phyloP scores from a whole-genome alignment of 345 rosid genomes.

The Draba incana region DNA sequence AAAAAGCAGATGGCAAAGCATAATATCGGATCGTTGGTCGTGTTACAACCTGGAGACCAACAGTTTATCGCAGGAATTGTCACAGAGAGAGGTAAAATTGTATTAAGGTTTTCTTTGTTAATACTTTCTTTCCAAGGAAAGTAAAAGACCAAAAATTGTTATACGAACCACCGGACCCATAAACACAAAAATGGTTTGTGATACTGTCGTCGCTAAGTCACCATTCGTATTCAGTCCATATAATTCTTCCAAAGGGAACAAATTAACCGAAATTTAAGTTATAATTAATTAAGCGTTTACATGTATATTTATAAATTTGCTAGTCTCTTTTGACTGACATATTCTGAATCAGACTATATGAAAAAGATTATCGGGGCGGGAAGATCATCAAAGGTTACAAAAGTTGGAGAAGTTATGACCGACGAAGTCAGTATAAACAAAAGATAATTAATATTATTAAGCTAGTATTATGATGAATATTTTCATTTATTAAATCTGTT shows the following conservation, averaged over 20 bases:
- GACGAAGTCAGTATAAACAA: constrained; percentile 54
- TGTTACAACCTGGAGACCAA: constrained; percentile 78
- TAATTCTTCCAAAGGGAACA: too few species aligned
- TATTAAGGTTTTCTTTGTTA: background rate
- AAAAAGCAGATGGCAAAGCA: constrained; percentile 77
- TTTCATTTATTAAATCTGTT: background rate
- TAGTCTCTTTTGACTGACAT: background rate
- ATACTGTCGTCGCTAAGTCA: too few species aligned
- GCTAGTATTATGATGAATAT: background rate
- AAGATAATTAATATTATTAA: background rate
- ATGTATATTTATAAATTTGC: background rate
- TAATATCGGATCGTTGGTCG: constrained; percentile 84
- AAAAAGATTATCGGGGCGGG: constrained; percentile 70
- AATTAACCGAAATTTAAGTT: background rate
- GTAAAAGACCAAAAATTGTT: background rate
- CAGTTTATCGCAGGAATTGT: constrained; percentile 78
- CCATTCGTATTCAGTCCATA: too few species aligned
- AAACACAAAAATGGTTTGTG: too few species aligned
- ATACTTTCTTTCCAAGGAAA: background rate
- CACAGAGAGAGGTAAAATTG: constrained; percentile 76
- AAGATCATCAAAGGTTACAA: constrained; percentile 66
- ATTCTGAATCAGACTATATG: constrained; percentile 59
- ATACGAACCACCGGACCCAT: background rate
- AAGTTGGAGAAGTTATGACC: constrained; percentile 85
- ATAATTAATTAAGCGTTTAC: background rate